These are phyloP conservation scores for Aspergillus intermedius DNA, from an alignment of 2,329 filamentous ascomycete genomes.

Conservation along the genomic window DNA sequence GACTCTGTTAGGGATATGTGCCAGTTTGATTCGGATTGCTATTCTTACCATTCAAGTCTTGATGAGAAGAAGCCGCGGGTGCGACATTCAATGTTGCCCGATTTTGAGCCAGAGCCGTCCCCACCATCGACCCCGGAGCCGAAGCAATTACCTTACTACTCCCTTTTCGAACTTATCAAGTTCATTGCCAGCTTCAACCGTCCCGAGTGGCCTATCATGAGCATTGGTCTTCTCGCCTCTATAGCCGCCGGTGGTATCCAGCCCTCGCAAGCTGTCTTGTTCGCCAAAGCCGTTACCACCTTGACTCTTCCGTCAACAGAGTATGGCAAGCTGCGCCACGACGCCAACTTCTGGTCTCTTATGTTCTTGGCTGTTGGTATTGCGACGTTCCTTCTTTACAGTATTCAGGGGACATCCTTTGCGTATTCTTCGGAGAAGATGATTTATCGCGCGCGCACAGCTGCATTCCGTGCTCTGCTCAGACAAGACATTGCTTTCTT, in stretches of 20 bases:
- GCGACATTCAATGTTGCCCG: no score
- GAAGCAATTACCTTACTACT: slow-evolving; percentile 46
- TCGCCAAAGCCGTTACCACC: slow-evolving; percentile 77
- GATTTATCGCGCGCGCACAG: slow-evolving; percentile 73
- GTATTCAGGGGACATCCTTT: slow-evolving; percentile 65
- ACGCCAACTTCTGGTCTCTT: slow-evolving; percentile 77
- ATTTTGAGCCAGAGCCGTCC: not conserved
- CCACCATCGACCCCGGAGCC: slow-evolving; percentile 41
- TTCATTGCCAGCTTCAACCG: slow-evolving; percentile 75
- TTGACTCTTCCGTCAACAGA: slow-evolving; percentile 53
- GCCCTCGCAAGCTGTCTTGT: slow-evolving; percentile 71
- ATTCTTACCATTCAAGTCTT: no score
- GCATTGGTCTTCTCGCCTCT: slow-evolving; percentile 64
- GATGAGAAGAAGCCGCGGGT: no score
- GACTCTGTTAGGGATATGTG: slow-evolving; percentile 13
- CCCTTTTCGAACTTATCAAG: slow-evolving; percentile 68
- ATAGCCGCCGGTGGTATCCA: slow-evolving; percentile 76
- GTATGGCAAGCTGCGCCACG: slow-evolving; percentile 54
- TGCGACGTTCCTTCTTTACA: slow-evolving; percentile 63
- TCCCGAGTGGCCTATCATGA: slow-evolving; percentile 66
- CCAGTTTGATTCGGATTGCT: no score
- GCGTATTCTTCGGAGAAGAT: slow-evolving; percentile 82
- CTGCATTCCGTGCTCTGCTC: slow-evolving; percentile 78
- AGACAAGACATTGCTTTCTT: slow-evolving; percentile 92
- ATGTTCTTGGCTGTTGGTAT: slow-evolving; percentile 85